Conservation (phyloP, 495 filamentous ascomycete genomes). For the Aspergillus nanangensis region DNA sequence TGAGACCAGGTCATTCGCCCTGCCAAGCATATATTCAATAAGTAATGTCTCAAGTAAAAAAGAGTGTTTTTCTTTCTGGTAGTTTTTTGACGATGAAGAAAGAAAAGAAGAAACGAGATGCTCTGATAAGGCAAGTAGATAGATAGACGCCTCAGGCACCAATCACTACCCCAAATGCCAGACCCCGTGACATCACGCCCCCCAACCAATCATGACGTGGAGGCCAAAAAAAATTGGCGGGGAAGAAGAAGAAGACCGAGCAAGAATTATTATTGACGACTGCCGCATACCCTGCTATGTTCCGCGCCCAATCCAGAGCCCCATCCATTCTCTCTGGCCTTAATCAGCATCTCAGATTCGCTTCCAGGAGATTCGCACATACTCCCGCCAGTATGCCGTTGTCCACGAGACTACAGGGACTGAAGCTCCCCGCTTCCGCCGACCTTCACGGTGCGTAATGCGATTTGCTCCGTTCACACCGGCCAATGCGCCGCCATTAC, state of each 20-base stretch:
- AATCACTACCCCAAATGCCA: too few species aligned
- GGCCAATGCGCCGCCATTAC: too few species aligned
- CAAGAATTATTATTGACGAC: too few species aligned
- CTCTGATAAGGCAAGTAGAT: too few species aligned
- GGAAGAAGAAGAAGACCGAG: conserved; percentile 14
- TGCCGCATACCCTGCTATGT: neutral
- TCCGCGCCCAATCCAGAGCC: neutral
- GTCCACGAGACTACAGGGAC: conserved; percentile 35
- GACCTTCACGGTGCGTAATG: conserved; percentile 56
- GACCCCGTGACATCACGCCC: conserved; percentile 14
- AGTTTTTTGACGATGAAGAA: too few species aligned
- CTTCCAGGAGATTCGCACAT: neutral
- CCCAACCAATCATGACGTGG: conserved; percentile 16
- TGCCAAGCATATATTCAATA: too few species aligned
- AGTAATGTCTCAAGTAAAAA: too few species aligned
- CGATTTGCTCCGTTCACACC: conserved; percentile 10
- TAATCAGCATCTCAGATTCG: conserved; percentile 5
- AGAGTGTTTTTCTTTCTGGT: too few species aligned
- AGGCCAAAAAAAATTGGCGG: conserved; percentile 20
- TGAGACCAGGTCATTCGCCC: too few species aligned
- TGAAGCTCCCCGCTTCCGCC: conserved; percentile 66
- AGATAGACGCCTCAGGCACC: too few species aligned
- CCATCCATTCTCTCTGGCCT: neutral
- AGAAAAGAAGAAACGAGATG: neutral
- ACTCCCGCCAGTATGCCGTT: conserved; percentile 29